Evolutionary conservation across 495 filamentous ascomycete genomes (phyloP).

Genomic region (Pyronema domesticum): DNA sequence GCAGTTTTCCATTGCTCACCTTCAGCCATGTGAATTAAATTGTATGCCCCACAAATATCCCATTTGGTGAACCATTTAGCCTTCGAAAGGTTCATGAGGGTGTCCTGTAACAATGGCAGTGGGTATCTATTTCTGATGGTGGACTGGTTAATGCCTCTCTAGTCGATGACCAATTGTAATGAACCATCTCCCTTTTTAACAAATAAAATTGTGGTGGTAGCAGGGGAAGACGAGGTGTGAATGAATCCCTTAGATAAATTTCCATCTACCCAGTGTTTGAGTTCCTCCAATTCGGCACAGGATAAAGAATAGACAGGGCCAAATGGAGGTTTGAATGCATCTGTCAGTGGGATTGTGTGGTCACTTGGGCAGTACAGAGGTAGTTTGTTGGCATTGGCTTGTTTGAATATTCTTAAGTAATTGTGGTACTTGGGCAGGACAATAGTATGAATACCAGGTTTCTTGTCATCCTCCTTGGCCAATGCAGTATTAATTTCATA

Average conservation of each 20-base stretch:
- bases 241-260: conserved; percentile 5
- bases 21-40: conserved; percentile 5
- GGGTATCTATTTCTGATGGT: conserved; percentile 13
- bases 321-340: conserved; percentile 3
- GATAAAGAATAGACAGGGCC: conserved; percentile 5
- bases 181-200: conserved; percentile 2
- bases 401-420: too few relatives aligned
- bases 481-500: too few relatives aligned
- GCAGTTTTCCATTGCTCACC: conserved; percentile 19
- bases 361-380: conserved; percentile 2
- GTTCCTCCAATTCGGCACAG: background rate
- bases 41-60: background rate
- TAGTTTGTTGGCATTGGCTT: too few relatives aligned
- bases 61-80: conserved; percentile 6
- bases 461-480: too few relatives aligned
- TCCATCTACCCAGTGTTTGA: background rate
- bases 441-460: too few relatives aligned
- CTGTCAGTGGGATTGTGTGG: background rate
- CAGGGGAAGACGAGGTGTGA: background rate
- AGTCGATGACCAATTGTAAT: conserved; percentile 6
- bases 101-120: conserved; percentile 4
- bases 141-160: conserved; percentile 12
- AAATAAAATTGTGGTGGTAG: conserved; percentile 3
- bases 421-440: too few relatives aligned
- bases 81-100: background rate